Evolutionary conservation across 2,329 filamentous ascomycete genomes (phyloP).

Genomic region (Penicillium sp.): DNA sequence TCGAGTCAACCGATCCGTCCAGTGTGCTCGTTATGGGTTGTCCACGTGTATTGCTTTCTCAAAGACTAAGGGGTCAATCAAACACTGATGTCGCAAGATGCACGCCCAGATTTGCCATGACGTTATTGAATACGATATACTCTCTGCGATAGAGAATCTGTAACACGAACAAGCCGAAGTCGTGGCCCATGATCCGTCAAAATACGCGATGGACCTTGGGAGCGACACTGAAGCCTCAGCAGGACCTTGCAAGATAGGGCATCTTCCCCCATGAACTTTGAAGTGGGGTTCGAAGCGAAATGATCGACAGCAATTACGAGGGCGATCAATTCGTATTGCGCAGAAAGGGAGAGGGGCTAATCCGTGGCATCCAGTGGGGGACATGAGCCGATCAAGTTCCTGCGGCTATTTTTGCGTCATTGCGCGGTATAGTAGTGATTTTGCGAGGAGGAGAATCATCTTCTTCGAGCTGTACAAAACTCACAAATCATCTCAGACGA

Average conservation of each 20-base stretch:
- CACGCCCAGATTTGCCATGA: neutral
- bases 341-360: neutral
- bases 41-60: neutral
- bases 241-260: neutral
- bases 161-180: neutral
- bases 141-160: neutral
- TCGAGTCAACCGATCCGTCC: no score
- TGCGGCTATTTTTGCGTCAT: neutral
- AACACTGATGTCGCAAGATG: neutral
- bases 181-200: neutral
- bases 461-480: neutral
- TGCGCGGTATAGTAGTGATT: neutral
- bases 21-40: no score
- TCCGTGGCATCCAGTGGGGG: neutral
- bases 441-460: neutral
- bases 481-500: neutral
- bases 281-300: neutral
- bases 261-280: no score
- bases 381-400: neutral
- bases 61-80: neutral
- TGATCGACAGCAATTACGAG: neutral
- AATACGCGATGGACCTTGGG: neutral
- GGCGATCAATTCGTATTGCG: slow-evolving; percentile 3
- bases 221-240: no score
- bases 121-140: neutral